Conservation (phyloP, 23 red algal species). For the Agarophyton chilense region DNA sequence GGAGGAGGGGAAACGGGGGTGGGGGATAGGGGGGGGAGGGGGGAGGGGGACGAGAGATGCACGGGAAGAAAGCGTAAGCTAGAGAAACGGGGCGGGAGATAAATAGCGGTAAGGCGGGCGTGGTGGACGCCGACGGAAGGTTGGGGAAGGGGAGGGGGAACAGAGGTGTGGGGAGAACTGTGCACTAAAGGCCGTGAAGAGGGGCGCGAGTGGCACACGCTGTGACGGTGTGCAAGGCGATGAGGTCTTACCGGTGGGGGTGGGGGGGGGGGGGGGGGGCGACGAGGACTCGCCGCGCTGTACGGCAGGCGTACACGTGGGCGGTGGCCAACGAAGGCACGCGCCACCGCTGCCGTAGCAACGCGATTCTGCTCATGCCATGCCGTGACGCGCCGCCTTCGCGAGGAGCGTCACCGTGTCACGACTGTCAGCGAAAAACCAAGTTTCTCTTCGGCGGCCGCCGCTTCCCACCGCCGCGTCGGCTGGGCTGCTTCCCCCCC, state of each 20-base stretch:
- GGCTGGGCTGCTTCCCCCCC: background rate
- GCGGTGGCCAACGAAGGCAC: background rate
- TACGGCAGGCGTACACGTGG: conserved; percentile 18
- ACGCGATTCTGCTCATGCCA: too few species aligned
- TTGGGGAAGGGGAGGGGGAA: background rate
- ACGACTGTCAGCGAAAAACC: conserved; percentile 10
- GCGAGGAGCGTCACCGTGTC: conserved; percentile 3
- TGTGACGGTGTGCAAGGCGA: conserved; percentile 24
- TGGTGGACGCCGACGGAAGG: too few species aligned
- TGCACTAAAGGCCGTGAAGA: background rate
- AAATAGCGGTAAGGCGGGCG: too few species aligned
- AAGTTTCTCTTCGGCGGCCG: background rate
- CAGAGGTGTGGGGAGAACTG: background rate
- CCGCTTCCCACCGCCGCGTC: background rate
- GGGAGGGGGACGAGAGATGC: background rate
- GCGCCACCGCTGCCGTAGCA: background rate
- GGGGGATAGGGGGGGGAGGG: background rate
- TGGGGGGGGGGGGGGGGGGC: background rate
- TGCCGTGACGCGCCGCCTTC: too few species aligned
- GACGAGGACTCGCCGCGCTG: conserved; percentile 5
- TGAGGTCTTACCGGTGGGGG: conserved; percentile 39
- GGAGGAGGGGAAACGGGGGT: background rate
- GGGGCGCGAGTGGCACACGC: background rate
- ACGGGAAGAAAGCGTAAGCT: too few species aligned
- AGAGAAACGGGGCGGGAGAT: too few species aligned